Evolutionary conservation across 768 basidiomycete species (phyloP), one percentile per base, ranked within the genome.

Genomic region (Solioccasus polychromus): DNA sequence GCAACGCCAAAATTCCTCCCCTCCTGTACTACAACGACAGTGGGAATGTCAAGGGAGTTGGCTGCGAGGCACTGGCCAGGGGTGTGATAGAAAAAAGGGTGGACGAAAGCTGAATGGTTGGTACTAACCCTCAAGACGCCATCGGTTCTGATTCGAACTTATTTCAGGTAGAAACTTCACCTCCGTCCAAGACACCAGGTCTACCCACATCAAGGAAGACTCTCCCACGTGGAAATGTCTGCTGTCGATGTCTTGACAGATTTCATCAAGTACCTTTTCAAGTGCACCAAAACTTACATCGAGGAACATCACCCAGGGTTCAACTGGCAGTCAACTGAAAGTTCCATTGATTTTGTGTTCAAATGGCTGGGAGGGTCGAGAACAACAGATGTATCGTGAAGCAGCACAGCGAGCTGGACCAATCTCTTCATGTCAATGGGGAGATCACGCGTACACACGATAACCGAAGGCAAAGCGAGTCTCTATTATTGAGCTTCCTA

Each of bases 1-100:
- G 69, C 7, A 67, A 71, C 29, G 68, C 68, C 5, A 77, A 76
- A 46, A 70, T 76, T 2, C 74, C 72, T 0, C 70, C 72, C 1
- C 53, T 75, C 30, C 52, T 76, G 8, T 71, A 71, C 46, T 77
- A 77, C 39, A 72, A 74, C 51, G 25, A 48, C 12, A 44, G 51
- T 6, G 74, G 73, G 0, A 39, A 42, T 1, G 54, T 70, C 8
- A 59, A 50, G 29, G 75, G 73, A 0, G 61, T 63, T 17, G 75
- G 75, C 0, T 69, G 69, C 8, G 73, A 72, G 39, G 72, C 71
- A 0, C 42, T 54, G 24, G 44, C 59, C 14, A 67, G 68, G 23
- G 51, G 55, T 14, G 54, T 62, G 6, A 50, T 63, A 10, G 67
- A 68, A 15, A 42, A 47, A 67, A 35, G 45, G 28, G 18, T 56